phyloP scores from a whole-genome alignment of 441 rosid species.

The Gossypium schwendimanii region DNA sequence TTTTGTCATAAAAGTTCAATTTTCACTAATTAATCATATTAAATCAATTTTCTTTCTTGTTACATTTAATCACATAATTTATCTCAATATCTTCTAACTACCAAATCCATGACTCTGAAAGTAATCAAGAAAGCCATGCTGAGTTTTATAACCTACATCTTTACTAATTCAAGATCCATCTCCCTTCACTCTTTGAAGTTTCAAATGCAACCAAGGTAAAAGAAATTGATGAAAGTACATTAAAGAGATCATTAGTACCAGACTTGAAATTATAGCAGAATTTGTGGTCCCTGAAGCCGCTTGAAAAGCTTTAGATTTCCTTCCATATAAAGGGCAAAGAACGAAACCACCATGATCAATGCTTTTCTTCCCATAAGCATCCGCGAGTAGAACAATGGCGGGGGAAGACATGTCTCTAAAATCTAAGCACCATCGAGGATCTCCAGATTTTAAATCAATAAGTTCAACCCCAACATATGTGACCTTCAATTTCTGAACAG shows the following conservation, averaged over 20 bases:
- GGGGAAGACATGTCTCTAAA: slow-evolving; percentile 97
- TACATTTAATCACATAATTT: too few relatives aligned
- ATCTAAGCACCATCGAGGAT: slow-evolving; percentile 91
- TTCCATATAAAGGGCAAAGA: slow-evolving; percentile 86
- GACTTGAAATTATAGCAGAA: slow-evolving; percentile 62
- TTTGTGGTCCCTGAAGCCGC: slow-evolving; percentile 92
- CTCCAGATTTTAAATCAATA: slow-evolving; percentile 68
- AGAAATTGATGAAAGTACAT: neutral
- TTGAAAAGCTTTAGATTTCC: slow-evolving; percentile 97
- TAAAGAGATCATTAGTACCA: slow-evolving; percentile 48
- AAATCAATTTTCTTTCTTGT: too few relatives aligned
- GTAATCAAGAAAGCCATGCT: neutral
- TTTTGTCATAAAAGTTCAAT: too few relatives aligned
- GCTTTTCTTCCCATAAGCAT: slow-evolving; percentile 61
- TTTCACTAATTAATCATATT: too few relatives aligned
- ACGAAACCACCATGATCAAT: slow-evolving; percentile 73
- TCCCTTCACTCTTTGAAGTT: neutral
- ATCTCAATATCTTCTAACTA: neutral
- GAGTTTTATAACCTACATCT: neutral
- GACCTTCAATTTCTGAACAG: slow-evolving; percentile 75
- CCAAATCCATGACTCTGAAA: neutral
- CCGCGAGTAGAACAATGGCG: slow-evolving; percentile 66
- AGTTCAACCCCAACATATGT: slow-evolving; percentile 83
- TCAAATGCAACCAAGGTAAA: neutral
- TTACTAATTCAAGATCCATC: neutral